These are phyloP conservation scores for Lepidium didymum DNA, from an alignment of 345 rosid species.

Conservation along the genomic window DNA sequence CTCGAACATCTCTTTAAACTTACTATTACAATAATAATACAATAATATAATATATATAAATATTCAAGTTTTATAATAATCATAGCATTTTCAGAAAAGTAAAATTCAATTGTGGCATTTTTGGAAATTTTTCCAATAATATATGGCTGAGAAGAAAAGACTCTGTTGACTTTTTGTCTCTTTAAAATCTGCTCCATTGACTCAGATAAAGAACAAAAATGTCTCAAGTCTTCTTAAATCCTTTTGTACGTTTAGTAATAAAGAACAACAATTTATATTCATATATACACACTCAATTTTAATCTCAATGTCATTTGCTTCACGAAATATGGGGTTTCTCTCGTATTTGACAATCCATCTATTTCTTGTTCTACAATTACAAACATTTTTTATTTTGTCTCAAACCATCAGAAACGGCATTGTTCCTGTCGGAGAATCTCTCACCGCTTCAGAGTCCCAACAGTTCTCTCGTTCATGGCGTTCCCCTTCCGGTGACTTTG, in stretches of 20 bases:
- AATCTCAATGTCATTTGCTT: neutral
- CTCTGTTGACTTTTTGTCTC: neutral
- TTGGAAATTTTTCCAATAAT: too few species aligned
- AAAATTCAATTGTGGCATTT: too few species aligned
- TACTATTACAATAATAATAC: too few species aligned
- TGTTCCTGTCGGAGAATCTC: conserved; percentile 10
- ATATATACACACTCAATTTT: neutral
- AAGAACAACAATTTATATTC: neutral
- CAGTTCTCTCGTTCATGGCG: conserved; percentile 7
- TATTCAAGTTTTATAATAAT: too few species aligned
- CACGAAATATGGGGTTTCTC: neutral
- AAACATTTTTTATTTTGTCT: neutral
- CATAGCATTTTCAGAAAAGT: too few species aligned
- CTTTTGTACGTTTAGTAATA: too few species aligned
- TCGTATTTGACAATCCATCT: neutral
- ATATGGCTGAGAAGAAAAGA: neutral
- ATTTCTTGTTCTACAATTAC: neutral
- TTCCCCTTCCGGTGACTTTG: conserved; percentile 24
- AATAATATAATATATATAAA: too few species aligned
- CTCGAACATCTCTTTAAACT: too few species aligned
- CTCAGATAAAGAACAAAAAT: neutral
- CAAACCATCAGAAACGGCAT: conserved; percentile 5
- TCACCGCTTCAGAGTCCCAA: neutral
- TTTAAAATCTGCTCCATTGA: neutral
- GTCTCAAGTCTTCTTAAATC: neutral